phyloP scores from a whole-genome alignment of 345 rosid genomes.

The Gossypium stocksii region DNA sequence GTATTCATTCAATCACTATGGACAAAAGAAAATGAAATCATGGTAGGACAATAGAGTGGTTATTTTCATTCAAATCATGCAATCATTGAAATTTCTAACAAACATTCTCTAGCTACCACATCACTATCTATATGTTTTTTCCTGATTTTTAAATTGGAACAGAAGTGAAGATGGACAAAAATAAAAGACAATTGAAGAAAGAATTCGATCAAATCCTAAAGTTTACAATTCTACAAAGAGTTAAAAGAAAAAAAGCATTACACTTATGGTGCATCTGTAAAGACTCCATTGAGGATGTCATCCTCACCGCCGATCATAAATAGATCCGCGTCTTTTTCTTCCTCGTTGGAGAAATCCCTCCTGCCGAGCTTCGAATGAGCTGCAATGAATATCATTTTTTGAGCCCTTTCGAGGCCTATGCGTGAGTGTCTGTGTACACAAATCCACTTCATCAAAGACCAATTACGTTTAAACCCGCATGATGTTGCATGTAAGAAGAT shows the following conservation, averaged over 20 bases:
- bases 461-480: slow-evolving; percentile 42
- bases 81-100: slow-evolving; percentile 17
- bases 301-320: slow-evolving; percentile 36
- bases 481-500: slow-evolving; percentile 55
- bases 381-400: slow-evolving; percentile 51
- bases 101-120: slow-evolving; percentile 21
- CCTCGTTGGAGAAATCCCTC: slow-evolving; percentile 42
- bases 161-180: slow-evolving; percentile 20
- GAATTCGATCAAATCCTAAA: slow-evolving; percentile 35
- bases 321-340: slow-evolving; percentile 48
- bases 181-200: slow-evolving; percentile 18
- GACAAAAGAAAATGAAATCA: slow-evolving; percentile 12
- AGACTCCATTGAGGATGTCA: slow-evolving; percentile 43
- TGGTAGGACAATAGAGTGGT: slow-evolving; percentile 16
- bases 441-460: slow-evolving; percentile 43
- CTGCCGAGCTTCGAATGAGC: slow-evolving; percentile 52
- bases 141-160: slow-evolving; percentile 18
- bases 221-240: slow-evolving; percentile 27
- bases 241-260: slow-evolving; percentile 34
- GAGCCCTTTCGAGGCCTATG: slow-evolving; percentile 43
- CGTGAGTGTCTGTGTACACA: slow-evolving; percentile 36
- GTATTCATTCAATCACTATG: neutral
- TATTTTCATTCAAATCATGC: slow-evolving; percentile 26
- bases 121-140: slow-evolving; percentile 13
- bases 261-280: slow-evolving; percentile 39